phyloP scores from a whole-genome alignment of 495 filamentous ascomycete genomes.

The Evansstolkia leycettana region DNA sequence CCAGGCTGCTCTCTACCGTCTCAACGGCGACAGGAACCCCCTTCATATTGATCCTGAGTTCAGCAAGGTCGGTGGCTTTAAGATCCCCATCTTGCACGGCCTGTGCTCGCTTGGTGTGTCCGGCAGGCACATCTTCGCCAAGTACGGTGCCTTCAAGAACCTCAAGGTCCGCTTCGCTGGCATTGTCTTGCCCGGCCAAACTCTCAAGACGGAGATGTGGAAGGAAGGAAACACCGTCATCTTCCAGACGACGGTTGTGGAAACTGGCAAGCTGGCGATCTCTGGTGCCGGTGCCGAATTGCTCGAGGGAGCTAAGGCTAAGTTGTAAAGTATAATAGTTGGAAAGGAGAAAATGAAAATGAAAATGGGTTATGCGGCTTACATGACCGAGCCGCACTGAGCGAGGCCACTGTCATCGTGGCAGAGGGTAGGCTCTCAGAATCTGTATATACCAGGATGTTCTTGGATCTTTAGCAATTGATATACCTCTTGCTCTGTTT shows the following conservation, averaged over 20 bases:
- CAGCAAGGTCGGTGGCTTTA: slow-evolving; percentile 91
- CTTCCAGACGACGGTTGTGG: slow-evolving; percentile 89
- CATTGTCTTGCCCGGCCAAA: slow-evolving; percentile 86
- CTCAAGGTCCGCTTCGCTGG: slow-evolving; percentile 96
- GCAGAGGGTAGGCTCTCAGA: slow-evolving; percentile 4
- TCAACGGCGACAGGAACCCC: slow-evolving; percentile 88
- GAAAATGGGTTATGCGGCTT: too few species aligned
- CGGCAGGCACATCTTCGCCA: slow-evolving; percentile 78
- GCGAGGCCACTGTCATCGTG: too few species aligned
- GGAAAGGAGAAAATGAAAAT: too few species aligned
- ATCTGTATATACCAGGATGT: slow-evolving; percentile 10
- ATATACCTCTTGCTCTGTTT: too few species aligned
- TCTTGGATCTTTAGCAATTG: neutral
- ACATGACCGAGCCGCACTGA: too few species aligned
- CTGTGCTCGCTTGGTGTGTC: slow-evolving; percentile 91
- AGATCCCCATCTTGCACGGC: slow-evolving; percentile 87
- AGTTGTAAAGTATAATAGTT: slow-evolving; percentile 50
- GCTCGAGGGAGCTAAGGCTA: slow-evolving; percentile 43
- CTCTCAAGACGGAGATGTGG: slow-evolving; percentile 95
- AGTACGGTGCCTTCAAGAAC: slow-evolving; percentile 77
- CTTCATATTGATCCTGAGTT: slow-evolving; percentile 93
- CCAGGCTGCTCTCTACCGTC: slow-evolving; percentile 89
- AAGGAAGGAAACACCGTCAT: slow-evolving; percentile 80
- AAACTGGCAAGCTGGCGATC: slow-evolving; percentile 93
- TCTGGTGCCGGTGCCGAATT: slow-evolving; percentile 80